A percentile compares a stretch with the other conserved stretches of the same genome.
Conservation (phyloP, 2,329 filamentous ascomycete species). For the Magnaporthales sp. region DNA sequence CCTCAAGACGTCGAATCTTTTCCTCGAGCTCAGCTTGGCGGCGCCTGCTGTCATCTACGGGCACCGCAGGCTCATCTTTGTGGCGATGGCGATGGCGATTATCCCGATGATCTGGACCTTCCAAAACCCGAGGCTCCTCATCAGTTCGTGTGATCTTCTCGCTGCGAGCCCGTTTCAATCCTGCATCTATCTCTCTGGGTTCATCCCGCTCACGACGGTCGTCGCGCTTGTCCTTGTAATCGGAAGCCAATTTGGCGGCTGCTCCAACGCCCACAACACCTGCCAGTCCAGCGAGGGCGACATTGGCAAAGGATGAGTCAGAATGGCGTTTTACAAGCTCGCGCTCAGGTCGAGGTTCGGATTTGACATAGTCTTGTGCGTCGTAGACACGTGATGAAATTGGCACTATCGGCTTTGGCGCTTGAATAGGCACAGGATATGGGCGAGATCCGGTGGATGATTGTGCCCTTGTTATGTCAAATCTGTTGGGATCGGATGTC, state of each 20-base stretch:
- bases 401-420: slow-evolving; percentile 71
- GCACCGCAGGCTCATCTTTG: slow-evolving; percentile 12
- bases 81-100: slow-evolving; percentile 13
- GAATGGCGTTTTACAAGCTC: slow-evolving; percentile 19
- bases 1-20: slow-evolving; percentile 3
- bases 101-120: slow-evolving; percentile 7
- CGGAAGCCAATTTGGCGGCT: slow-evolving; percentile 29
- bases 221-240: slow-evolving; percentile 15
- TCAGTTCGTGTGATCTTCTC: slow-evolving; percentile 12
- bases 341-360: slow-evolving; percentile 21
- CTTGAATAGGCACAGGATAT: slow-evolving; percentile 63
- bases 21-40: slow-evolving; percentile 8
- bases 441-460: slow-evolving; percentile 29
- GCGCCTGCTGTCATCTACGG: slow-evolving; percentile 12
- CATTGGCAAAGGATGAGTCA: slow-evolving; percentile 31
- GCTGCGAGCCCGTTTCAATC: slow-evolving; percentile 7
- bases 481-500: slow-evolving; percentile 54
- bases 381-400: slow-evolving; percentile 63
- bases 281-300: slow-evolving; percentile 36
- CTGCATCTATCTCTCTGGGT: slow-evolving; percentile 10
- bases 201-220: slow-evolving; percentile 13
- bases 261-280: slow-evolving; percentile 41
- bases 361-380: slow-evolving; percentile 18
- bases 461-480: slow-evolving; percentile 43
- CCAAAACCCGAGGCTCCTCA: slow-evolving; percentile 5